Base-by-base conservation (phyloP, 192 early-diverging fungal genomes). In the Obelidium mucronatum region DNA sequence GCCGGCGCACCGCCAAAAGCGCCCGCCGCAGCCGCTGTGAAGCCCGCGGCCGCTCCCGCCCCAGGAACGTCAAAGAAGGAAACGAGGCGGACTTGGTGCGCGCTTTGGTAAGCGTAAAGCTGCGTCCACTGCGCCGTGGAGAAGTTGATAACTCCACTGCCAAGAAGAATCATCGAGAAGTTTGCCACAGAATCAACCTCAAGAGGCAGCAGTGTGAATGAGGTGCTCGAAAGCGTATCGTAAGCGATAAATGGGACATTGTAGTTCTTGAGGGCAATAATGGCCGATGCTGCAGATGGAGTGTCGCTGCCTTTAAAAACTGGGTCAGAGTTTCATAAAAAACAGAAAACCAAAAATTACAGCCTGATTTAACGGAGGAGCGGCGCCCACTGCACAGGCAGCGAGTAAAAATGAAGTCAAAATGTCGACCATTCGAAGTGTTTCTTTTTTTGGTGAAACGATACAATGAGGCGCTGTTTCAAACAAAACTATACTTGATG, bases 11-110 rank as follows among this genome's bases (percentile, higher is more conserved):
- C n/a, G n/a, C n/a, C n/a, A n/a, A n/a, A n/a, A n/a, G n/a, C n/a
- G n/a, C n/a, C 22, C 5, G 68, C 39, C 3, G n/a, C 40, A 31
- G 68, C 40, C 13, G 59, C 8, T 8, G 8, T 44, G 65, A 40
- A 44, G 17, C 5, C 11, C 36, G 13, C 15, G 8, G 33, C 17
- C 15, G 56, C n/a, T 33, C 24, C 58, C 56, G 58, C 26, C 8
- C 59, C 59, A 60, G 72, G 72, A 65, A 35, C 8, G 72, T 73
- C 72, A 55, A 66, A 63, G 33, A 73, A 55, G n/a, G 58, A 53
- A 40, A 73, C 56, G 11, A 73, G 58, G 19, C 72, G 54, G 33
- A 64, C 58, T 5, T 61, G 6, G 34, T 73, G 34, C 4, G 6
- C 40, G 15, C 31, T 5, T 55, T 73, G 72, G 72, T 73, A 73